Evolutionary conservation across 2,329 filamentous ascomycete species (phyloP).

Genomic region (Penicillium brevicompactum): DNA sequence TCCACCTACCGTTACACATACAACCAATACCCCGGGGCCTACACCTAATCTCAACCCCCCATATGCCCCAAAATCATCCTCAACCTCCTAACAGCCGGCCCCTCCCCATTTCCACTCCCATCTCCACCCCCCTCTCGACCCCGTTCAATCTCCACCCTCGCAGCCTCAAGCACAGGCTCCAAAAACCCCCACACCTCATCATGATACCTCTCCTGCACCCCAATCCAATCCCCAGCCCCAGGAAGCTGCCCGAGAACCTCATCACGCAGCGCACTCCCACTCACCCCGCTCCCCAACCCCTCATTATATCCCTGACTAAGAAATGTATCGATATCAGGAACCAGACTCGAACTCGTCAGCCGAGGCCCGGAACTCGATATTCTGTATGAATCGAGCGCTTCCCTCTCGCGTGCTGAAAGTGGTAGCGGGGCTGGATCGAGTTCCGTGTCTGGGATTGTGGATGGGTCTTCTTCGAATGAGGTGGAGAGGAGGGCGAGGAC

Average conservation of each 20-base stretch:
- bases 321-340: slow-evolving; percentile 37
- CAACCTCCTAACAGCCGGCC: slow-evolving; percentile 40
- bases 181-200: slow-evolving; percentile 72
- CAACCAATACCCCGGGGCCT: no score
- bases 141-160: slow-evolving; percentile 57
- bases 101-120: slow-evolving; percentile 16
- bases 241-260: slow-evolving; percentile 32
- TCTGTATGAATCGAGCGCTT: slow-evolving; percentile 33
- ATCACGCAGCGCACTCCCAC: slow-evolving; percentile 29
- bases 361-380: not conserved
- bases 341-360: slow-evolving; percentile 34
- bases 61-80: slow-evolving; percentile 45
- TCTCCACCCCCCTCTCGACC: slow-evolving; percentile 15
- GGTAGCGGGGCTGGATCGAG: slow-evolving; percentile 18
- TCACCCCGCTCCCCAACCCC: slow-evolving; percentile 11
- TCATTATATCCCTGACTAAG: slow-evolving; percentile 26
- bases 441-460: slow-evolving; percentile 16
- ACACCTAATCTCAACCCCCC: slow-evolving; percentile 16
- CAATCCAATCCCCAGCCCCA: slow-evolving; percentile 36
- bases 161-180: slow-evolving; percentile 57
- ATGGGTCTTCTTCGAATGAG: slow-evolving; percentile 25
- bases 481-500: slow-evolving; percentile 44
- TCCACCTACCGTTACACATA: not conserved
- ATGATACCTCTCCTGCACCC: slow-evolving; percentile 40
- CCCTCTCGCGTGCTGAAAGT: slow-evolving; percentile 29